Evolutionary conservation across 306 rosid genomes (phyloP).

Genomic region (Vigna mungo): DNA sequence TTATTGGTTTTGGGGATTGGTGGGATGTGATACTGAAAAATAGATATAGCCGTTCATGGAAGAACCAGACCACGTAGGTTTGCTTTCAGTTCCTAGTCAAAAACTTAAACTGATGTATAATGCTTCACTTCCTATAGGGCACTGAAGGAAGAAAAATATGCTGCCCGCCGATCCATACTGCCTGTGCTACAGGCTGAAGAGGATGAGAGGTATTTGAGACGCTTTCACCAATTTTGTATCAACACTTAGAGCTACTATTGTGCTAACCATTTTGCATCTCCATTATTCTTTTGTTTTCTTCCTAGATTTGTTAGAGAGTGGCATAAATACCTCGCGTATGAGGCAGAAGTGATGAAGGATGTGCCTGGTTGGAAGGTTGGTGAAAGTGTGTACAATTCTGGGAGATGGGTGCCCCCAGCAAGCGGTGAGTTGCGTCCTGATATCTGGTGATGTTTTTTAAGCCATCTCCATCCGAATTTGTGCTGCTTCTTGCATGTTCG

Average conservation of each 20-base stretch:
- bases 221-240: conserved; percentile 13
- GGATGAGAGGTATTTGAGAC: conserved; percentile 78
- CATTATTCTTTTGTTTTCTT: conserved; percentile 20
- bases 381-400: conserved; percentile 87
- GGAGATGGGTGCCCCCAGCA: conserved; percentile 97
- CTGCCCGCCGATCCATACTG: conserved; percentile 89
- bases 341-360: conserved; percentile 98
- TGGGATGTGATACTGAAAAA: conserved; percentile 2
- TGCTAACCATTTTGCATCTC: conserved; percentile 9
- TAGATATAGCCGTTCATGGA: conserved; percentile 2
- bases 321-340: conserved; percentile 93
- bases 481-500: conserved; percentile 39
- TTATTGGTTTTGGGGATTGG: conserved; percentile 11
- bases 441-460: conserved; percentile 75
- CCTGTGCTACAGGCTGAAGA: conserved; percentile 99
- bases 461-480: conserved; percentile 38
- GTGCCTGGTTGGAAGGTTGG: conserved; percentile 99
- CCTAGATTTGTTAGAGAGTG: conserved; percentile 91
- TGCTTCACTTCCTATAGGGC: conserved; percentile 60
- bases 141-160: conserved; percentile 89
- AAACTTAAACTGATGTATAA: conserved; percentile 19
- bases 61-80: neutral
- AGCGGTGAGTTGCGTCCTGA: conserved; percentile 96
- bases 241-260: neutral
- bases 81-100: conserved; percentile 12